phyloP scores from a whole-genome alignment of 352 stramenopile genomes.

The Globisporangium lucens region DNA sequence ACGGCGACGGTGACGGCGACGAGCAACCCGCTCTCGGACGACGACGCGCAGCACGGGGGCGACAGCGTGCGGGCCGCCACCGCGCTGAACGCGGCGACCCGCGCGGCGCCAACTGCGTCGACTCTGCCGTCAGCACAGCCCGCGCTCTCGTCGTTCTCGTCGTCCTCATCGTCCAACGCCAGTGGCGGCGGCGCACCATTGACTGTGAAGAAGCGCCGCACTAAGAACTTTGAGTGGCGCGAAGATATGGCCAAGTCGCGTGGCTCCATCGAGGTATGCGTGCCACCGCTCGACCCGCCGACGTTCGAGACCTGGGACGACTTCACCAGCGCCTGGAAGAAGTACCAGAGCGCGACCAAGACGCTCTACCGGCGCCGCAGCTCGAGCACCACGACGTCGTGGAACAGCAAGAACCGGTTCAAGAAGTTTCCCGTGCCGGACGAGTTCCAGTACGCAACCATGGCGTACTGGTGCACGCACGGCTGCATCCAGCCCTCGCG shows the following conservation, averaged over 20 bases:
- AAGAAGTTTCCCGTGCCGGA: slow-evolving; percentile 70
- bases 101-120: background rate
- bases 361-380: slow-evolving; percentile 74
- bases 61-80: background rate
- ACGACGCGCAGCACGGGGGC: background rate
- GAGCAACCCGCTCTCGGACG: slow-evolving; percentile 7
- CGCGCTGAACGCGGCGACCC: background rate
- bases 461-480: slow-evolving; percentile 85
- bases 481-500: slow-evolving; percentile 76
- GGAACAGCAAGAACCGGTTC: slow-evolving; percentile 74
- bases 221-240: slow-evolving; percentile 79
- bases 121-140: background rate
- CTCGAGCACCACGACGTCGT: slow-evolving; percentile 66
- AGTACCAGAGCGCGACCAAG: slow-evolving; percentile 67
- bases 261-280: slow-evolving; percentile 32
- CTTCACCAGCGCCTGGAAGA: slow-evolving; percentile 62
- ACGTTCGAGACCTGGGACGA: slow-evolving; percentile 65
- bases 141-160: background rate
- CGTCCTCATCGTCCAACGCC: background rate
- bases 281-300: slow-evolving; percentile 48
- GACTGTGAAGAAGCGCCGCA: slow-evolving; percentile 75
- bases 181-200: slow-evolving; percentile 7
- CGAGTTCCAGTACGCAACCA: slow-evolving; percentile 76
- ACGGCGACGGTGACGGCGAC: background rate
- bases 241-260: slow-evolving; percentile 66